Conservation (phyloP, 2,329 filamentous ascomycete genomes). For the Hypoxylon rubiginosum region DNA sequence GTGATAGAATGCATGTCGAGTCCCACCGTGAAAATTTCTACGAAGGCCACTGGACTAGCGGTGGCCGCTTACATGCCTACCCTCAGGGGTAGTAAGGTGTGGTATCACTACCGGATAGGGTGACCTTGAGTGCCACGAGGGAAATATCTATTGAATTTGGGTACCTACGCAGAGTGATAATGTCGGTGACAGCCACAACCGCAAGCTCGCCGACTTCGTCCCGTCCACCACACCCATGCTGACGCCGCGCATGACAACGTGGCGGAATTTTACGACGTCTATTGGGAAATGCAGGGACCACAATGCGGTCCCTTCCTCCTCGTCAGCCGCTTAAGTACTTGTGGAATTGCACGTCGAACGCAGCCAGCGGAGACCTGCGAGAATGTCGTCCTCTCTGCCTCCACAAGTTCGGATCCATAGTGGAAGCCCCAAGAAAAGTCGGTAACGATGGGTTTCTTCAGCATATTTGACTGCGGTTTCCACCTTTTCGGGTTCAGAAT, state of each 20-base stretch:
- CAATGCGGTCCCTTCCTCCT: conserved; percentile 18
- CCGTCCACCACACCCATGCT: conserved; percentile 8
- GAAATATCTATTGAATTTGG: conserved; percentile 13
- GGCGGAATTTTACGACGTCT: conserved; percentile 20
- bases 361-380: not conserved
- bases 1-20: not conserved
- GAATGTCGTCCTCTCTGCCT: not conserved
- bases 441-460: not conserved
- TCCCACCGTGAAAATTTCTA: not conserved
- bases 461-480: not conserved
- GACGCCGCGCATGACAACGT: conserved; percentile 23
- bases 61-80: not conserved
- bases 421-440: not conserved
- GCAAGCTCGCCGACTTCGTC: conserved; percentile 6
- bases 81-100: not conserved
- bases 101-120: not conserved
- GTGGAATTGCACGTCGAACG: conserved; percentile 5
- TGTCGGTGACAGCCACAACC: conserved; percentile 12
- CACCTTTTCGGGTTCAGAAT: not conserved
- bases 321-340: conserved; percentile 13
- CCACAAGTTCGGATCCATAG: not conserved
- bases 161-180: conserved; percentile 14
- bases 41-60: not conserved
- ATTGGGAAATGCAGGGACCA: conserved; percentile 14
- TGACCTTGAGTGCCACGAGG: not conserved